phyloP scores from a whole-genome alignment of 2,329 filamentous ascomycete genomes.

The Huntiella savannae region DNA sequence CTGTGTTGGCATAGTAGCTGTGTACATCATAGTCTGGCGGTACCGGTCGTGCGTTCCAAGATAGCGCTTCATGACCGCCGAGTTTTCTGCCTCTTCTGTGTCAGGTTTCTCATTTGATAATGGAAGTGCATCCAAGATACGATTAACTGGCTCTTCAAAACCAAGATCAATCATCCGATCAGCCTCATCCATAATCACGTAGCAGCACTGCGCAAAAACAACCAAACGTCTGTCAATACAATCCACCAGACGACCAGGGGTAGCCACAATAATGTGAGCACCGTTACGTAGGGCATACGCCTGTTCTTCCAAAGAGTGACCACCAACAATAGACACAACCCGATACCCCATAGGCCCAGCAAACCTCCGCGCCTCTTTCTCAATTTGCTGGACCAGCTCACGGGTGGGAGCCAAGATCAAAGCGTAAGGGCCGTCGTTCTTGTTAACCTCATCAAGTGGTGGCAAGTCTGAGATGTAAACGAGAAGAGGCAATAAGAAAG shows the following conservation, averaged over 20 bases:
- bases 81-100: conserved; percentile 74
- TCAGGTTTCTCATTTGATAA: conserved; percentile 92
- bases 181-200: conserved; percentile 98
- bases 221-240: conserved; percentile 86
- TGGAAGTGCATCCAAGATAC: conserved; percentile 85
- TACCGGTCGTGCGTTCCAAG: conserved; percentile 62
- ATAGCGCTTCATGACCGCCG: conserved; percentile 64
- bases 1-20: conserved; percentile 83
- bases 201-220: conserved; percentile 90
- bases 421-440: conserved; percentile 92
- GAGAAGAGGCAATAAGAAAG: conserved; percentile 77
- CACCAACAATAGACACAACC: conserved; percentile 94
- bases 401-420: conserved; percentile 91
- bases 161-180: conserved; percentile 98
- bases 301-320: conserved; percentile 87
- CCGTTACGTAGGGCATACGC: conserved; percentile 77
- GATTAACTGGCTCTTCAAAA: conserved; percentile 94
- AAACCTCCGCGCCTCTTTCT: conserved; percentile 84
- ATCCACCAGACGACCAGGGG: conserved; percentile 87
- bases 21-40: conserved; percentile 99
- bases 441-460: conserved; percentile 63
- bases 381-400: conserved; percentile 94
- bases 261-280: conserved; percentile 96
- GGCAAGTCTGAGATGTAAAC: conserved; percentile 89
- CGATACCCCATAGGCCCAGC: conserved; percentile 79